Conservation (phyloP, 2,329 filamentous ascomycete genomes). For the Colletotrichum sojae region DNA sequence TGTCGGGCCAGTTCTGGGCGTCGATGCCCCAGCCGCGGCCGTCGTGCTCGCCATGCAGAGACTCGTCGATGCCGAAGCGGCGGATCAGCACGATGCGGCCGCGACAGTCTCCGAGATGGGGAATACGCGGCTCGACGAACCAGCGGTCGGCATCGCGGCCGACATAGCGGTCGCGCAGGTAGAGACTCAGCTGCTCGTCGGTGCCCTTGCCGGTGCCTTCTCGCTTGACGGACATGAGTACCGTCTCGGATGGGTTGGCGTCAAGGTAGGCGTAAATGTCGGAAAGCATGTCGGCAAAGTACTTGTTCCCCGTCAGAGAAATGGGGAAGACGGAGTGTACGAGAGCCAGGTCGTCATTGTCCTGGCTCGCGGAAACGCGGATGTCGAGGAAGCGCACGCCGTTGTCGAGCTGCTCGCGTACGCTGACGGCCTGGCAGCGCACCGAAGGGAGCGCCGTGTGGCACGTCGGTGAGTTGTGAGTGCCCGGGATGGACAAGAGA, state of each 20-base stretch:
- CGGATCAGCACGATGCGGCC: slow-evolving; percentile 89
- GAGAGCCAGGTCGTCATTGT: slow-evolving; percentile 79
- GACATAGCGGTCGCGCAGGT: slow-evolving; percentile 82
- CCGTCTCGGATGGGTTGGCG: slow-evolving; percentile 82
- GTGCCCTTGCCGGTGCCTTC: slow-evolving; percentile 87
- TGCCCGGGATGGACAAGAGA: slow-evolving; percentile 90
- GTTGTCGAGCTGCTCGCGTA: slow-evolving; percentile 85
- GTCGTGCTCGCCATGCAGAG: slow-evolving; percentile 64
- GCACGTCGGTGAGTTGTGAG: slow-evolving; percentile 93
- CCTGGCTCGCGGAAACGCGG: slow-evolving; percentile 72
- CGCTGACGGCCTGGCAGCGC: slow-evolving; percentile 87
- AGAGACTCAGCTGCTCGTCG: slow-evolving; percentile 82
- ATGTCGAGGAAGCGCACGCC: slow-evolving; percentile 97
- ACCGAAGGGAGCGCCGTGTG: slow-evolving; percentile 91
- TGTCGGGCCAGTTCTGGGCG: slow-evolving; percentile 84
- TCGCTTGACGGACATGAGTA: slow-evolving; percentile 91
- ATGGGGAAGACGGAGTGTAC: slow-evolving; percentile 94
- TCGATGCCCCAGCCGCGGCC: slow-evolving; percentile 71
- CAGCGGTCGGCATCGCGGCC: slow-evolving; percentile 69
- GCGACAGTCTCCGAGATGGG: slow-evolving; percentile 82
- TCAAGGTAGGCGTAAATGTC: slow-evolving; percentile 83
- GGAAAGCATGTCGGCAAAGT: slow-evolving; percentile 80
- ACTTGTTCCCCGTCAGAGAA: slow-evolving; percentile 84
- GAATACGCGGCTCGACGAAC: slow-evolving; percentile 84
- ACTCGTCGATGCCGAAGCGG: slow-evolving; percentile 78